phyloP scores from a whole-genome alignment of 352 stramenopile genomes.

The Elongisporangium senticosum region DNA sequence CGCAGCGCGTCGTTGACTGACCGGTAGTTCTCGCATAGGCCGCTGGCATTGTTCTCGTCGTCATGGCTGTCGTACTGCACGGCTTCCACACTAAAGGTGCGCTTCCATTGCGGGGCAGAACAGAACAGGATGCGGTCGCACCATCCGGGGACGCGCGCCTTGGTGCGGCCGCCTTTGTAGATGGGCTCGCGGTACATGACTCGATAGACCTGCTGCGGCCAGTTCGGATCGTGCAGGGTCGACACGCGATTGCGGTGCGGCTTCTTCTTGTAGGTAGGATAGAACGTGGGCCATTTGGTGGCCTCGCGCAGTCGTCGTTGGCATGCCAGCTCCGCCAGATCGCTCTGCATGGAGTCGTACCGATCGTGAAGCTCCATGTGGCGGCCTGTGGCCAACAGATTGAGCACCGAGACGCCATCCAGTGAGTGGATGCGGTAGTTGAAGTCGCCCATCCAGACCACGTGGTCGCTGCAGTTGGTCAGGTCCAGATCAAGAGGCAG shows the following conservation, averaged over 20 bases:
- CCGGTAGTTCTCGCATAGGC: conserved; percentile 50
- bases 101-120: conserved; percentile 16
- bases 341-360: conserved; percentile 62
- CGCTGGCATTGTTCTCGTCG: conserved; percentile 37
- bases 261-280: conserved; percentile 77
- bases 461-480: conserved; percentile 56
- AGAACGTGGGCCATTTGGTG: conserved; percentile 62
- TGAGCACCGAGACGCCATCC: conserved; percentile 41
- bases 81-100: conserved; percentile 34
- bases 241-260: conserved; percentile 17
- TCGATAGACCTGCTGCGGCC: conserved; percentile 51
- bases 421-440: conserved; percentile 66
- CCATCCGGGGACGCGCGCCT: conserved; percentile 61
- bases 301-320: conserved; percentile 36
- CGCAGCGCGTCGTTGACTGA: conserved; percentile 52
- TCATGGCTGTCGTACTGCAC: conserved; percentile 51
- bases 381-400: conserved; percentile 27
- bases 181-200: conserved; percentile 56
- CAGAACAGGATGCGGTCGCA: conserved; percentile 65
- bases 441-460: conserved; percentile 80
- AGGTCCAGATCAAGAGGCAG: conserved; percentile 20
- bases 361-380: conserved; percentile 56
- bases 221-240: conserved; percentile 27
- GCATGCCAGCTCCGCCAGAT: conserved; percentile 31
- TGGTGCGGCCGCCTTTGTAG: conserved; percentile 60